A percentile compares a stretch with the other conserved stretches of the same genome.
Conservation (phyloP, 75 land plant genomes). For the Isoetes taiwanensis region DNA sequence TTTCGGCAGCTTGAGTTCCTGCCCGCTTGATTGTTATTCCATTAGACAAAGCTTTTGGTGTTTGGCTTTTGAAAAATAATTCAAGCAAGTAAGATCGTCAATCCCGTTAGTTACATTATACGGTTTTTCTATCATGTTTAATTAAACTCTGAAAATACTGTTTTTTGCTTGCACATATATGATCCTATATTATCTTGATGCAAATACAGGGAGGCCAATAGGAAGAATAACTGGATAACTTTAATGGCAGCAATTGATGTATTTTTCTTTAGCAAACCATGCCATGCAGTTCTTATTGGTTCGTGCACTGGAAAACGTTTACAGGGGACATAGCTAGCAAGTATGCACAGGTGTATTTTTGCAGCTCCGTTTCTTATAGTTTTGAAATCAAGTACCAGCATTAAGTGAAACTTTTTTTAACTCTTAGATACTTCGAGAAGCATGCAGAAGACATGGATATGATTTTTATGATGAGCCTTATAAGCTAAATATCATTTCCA, state of each 20-base stretch:
- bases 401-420: neutral
- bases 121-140: too few species aligned
- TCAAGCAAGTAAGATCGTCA: too few species aligned
- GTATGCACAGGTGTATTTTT: neutral
- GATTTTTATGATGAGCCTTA: slow-evolving; percentile 4
- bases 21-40: too few species aligned
- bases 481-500: neutral
- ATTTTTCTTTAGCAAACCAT: neutral
- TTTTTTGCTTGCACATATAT: too few species aligned
- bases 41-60: too few species aligned
- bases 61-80: too few species aligned
- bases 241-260: neutral
- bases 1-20: too few species aligned
- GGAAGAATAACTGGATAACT: too few species aligned
- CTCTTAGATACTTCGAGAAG: neutral
- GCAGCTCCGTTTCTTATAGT: neutral
- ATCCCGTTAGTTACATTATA: too few species aligned
- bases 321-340: neutral
- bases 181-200: too few species aligned
- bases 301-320: neutral
- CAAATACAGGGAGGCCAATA: too few species aligned
- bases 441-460: neutral
- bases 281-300: neutral
- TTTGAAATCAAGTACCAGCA: neutral
- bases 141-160: too few species aligned